Evolutionary conservation across 2,329 filamentous ascomycete genomes (phyloP), one percentile per base, ranked within the genome.

Genomic region (Bretziella fagacearum): DNA sequence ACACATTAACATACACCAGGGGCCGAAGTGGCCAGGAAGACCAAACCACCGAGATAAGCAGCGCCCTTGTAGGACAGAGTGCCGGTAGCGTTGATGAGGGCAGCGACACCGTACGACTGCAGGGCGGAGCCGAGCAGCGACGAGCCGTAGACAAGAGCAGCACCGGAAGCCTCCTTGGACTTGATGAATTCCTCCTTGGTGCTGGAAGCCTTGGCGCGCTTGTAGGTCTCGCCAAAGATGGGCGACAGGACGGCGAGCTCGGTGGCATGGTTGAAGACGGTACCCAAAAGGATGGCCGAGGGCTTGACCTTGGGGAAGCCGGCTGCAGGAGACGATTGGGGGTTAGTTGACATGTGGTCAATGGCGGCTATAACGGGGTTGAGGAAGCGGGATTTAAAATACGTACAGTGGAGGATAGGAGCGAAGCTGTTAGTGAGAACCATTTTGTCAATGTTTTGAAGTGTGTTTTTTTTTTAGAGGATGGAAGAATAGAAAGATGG

Each of bases 61-160:
- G 91, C 86, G 56, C 91, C 91, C 77, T 94, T 96, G 73, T 96
- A 96, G 68, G 77, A 86, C 54, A 96, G 72, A 47, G 89, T 95
- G 55, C 85, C 87, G 35, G 89, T 96, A 55, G 87, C 86, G 65
- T 96, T 96, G 72, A 89, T 82, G 55, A 94, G 70, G 52, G 86
- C 86, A 56, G 80, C 86, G 53, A 94, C 81, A 61, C 85, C 86
- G 60, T 94, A 94, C 53, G 81, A 77, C 71, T 94, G 86, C 52
- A 95, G 66, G 51, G 81, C 85, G 49, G 85, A 91, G 62, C 91
- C 91, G 60, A 86, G 70, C 53, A 96, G 74, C 33, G 86, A 91
- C 54, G 83, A 89, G 62, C 87, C 85, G 81, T 84, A 94, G 55
- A 86, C 83, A 51, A 86, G 75, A 54, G 84, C 87, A 54, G 87